phyloP scores from a whole-genome alignment of 1,284 basidiomycete genomes.

The Malassezia japonica region DNA sequence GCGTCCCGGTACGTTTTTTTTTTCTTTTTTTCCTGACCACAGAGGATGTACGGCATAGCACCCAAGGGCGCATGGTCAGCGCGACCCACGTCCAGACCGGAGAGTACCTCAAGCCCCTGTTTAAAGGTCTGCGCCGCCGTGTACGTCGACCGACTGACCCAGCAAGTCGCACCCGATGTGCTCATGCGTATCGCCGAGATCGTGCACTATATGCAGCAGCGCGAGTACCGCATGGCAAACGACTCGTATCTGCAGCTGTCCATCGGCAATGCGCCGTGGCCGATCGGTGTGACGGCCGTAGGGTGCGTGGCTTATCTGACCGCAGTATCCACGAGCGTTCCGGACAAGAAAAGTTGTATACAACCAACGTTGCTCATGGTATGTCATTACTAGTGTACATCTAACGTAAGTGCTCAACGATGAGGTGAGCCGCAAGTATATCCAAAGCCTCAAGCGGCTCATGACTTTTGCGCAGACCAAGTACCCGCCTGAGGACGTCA shows the following conservation, averaged over 20 bases:
- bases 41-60: slow-evolving; percentile 65
- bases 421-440: slow-evolving; percentile 96
- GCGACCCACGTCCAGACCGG: slow-evolving; percentile 92
- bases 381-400: background rate
- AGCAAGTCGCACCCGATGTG: slow-evolving; percentile 77
- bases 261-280: slow-evolving; percentile 98
- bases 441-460: slow-evolving; percentile 85
- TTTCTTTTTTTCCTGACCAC: background rate
- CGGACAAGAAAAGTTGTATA: slow-evolving; percentile 90
- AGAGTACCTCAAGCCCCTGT: slow-evolving; percentile 91
- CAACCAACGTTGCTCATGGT: slow-evolving; percentile 83
- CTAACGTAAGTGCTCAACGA: slow-evolving; percentile 68
- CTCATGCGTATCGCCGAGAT: slow-evolving; percentile 84
- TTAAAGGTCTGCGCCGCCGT: slow-evolving; percentile 74
- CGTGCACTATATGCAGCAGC: slow-evolving; percentile 86
- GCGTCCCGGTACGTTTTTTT: slow-evolving; percentile 61
- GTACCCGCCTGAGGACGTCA: slow-evolving; percentile 16
- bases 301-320: slow-evolving; percentile 55
- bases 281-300: slow-evolving; percentile 98
- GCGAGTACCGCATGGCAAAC: slow-evolving; percentile 88
- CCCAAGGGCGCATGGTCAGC: slow-evolving; percentile 83
- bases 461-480: slow-evolving; percentile 42
- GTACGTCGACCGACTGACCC: slow-evolving; percentile 54
- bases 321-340: slow-evolving; percentile 89
- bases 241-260: slow-evolving; percentile 91